phyloP scores from a whole-genome alignment of 2,329 filamentous ascomycete species.

The Teratosphaeria destructans region DNA sequence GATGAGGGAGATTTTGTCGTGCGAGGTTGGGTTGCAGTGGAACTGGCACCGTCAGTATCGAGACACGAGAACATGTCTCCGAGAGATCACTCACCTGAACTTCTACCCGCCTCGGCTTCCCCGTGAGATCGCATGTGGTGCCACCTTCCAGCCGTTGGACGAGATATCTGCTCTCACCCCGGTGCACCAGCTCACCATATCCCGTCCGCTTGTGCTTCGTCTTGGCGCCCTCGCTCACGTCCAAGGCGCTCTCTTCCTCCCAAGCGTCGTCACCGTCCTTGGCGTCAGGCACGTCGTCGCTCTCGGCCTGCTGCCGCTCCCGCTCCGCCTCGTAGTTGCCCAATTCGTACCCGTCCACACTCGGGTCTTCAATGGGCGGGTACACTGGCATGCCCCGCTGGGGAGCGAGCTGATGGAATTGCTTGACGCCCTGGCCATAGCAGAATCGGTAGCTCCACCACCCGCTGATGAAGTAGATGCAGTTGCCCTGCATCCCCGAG shows the following conservation, averaged over 20 bases:
- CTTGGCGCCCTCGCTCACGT: constrained; percentile 20
- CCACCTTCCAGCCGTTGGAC: constrained; percentile 72
- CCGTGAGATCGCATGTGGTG: constrained; percentile 77
- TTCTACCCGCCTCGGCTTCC: constrained; percentile 70
- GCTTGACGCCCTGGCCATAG: constrained; percentile 75
- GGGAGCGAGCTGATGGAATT: constrained; percentile 75
- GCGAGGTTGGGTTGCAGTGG: constrained; percentile 65
- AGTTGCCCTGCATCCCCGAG: constrained; percentile 63
- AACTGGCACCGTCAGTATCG: constrained; percentile 34
- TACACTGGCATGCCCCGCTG: constrained; percentile 55
- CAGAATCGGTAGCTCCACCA: constrained; percentile 98
- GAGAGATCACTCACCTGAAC: constrained; percentile 47
- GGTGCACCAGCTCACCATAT: constrained; percentile 51
- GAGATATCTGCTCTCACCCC: constrained; percentile 75
- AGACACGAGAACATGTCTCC: background rate
- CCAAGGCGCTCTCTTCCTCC: constrained; percentile 17
- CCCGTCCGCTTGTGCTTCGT: constrained; percentile 41
- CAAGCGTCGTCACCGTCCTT: constrained; percentile 9
- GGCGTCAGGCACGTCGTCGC: constrained; percentile 16
- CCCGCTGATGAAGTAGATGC: constrained; percentile 73
- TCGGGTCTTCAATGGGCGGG: constrained; percentile 67
- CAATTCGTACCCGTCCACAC: constrained; percentile 65
- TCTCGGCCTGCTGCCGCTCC: constrained; percentile 19
- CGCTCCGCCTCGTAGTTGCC: constrained; percentile 44
- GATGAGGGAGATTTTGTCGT: constrained; percentile 78